Base-by-base conservation (phyloP, 2,329 filamentous ascomycete genomes). In the Sporothrix globosa region DNA sequence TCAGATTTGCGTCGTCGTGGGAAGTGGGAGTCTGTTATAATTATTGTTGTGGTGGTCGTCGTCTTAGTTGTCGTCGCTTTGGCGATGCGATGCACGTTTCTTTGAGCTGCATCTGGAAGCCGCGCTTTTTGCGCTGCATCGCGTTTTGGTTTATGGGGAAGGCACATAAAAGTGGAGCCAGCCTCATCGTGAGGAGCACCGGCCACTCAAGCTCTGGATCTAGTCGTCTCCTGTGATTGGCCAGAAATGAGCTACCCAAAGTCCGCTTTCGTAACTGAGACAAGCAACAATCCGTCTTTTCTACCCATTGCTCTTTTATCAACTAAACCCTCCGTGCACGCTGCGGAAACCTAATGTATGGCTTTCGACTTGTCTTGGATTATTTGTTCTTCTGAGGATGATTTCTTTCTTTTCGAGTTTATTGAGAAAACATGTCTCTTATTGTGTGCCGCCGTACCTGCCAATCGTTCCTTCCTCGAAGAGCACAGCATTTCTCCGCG, bases 91-190 rank as follows among this genome's bases (percentile, higher is more conserved):
- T 66, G 30, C 48, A n/a, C 46, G 13, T 13, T 52, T 34, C 50
- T 54, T 44, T 56, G 65, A 21, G 67, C 67, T 68, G 53, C 54
- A 24, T 56, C 48, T 14, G 27, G 34, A 13, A 4, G 67, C 66
- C 66, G 52, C 66, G 66, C 66, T 58, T 60, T 68, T 68, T 46
- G 54, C 41, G 7, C n/a, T 60, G 44, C 10, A 52, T 69, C 67
- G 67, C 67, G 67, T 50, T 69, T 69, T 61, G 21, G 13, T 30
- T 53, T 30, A 27, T 27, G 50, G 52, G 24, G 39, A 24, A 19
- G 34, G 19, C 27, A 44, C 19, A 13, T 24, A 17, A 56, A 27
- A 61, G 67, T 66, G 67, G 67, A 19, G 1, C 65, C n/a, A 21
- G 19, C 44, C 46, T 39, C 27, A 24, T 21, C 10, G 13, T 11